Conservation (phyloP, 2,329 filamentous ascomycete genomes). For the Diaporthe sp. region DNA sequence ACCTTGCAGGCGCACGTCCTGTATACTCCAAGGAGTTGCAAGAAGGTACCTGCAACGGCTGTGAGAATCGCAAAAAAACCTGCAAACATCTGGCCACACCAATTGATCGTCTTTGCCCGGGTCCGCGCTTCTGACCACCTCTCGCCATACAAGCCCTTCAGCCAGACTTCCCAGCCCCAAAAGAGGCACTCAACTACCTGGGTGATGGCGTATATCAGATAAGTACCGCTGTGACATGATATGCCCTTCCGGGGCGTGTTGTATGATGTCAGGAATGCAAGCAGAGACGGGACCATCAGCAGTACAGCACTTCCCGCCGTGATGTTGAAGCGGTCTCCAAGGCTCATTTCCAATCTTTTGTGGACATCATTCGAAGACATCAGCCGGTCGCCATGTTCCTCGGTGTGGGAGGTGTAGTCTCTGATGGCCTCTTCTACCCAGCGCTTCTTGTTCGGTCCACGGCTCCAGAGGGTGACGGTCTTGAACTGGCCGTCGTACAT, state of each 20-base stretch:
- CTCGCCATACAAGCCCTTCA: constrained; percentile 47
- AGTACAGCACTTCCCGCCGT: constrained; percentile 10
- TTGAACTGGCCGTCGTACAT: constrained; percentile 37
- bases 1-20: constrained; percentile 44
- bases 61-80: constrained; percentile 53
- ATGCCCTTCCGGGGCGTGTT: constrained; percentile 47
- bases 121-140: constrained; percentile 47
- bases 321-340: constrained; percentile 7
- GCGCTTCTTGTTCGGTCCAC: constrained; percentile 43
- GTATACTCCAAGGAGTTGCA: constrained; percentile 49
- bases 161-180: constrained; percentile 48
- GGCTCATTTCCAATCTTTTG: neutral
- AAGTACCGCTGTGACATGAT: constrained; percentile 46
- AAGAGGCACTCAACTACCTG: constrained; percentile 51
- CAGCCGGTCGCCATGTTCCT: neutral
- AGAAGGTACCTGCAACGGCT: constrained; percentile 45
- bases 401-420: constrained; percentile 12
- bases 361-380: neutral
- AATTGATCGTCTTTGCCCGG: constrained; percentile 48
- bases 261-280: constrained; percentile 53
- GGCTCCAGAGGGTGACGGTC: constrained; percentile 52
- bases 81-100: constrained; percentile 50
- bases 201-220: constrained; percentile 46
- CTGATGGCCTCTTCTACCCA: constrained; percentile 34
- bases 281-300: constrained; percentile 44